A percentile compares a stretch with the other conserved stretches of the same genome.
Conservation (phyloP, 345 rosid species). For the Camelina laxa region DNA sequence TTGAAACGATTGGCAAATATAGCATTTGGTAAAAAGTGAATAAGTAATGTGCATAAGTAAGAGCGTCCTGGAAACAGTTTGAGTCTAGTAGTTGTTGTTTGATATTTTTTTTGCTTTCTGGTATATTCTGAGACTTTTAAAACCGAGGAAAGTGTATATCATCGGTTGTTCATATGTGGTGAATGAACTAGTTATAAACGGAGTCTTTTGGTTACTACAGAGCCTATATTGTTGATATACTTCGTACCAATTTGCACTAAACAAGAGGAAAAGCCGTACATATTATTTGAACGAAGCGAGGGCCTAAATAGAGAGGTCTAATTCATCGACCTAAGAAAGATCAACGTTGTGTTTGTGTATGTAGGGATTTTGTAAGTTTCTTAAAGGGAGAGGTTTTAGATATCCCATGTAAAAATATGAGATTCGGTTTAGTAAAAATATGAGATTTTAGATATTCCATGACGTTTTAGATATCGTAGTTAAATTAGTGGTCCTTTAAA, state of each 20-base stretch:
- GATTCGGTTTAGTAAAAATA: too few relatives aligned
- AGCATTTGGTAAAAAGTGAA: constrained; percentile 34
- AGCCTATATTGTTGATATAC: neutral
- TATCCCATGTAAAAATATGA: neutral
- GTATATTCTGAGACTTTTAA: constrained; percentile 4
- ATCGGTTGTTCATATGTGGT: constrained; percentile 2
- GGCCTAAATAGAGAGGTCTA: neutral
- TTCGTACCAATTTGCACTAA: neutral
- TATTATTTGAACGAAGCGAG: neutral
- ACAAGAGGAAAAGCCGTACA: neutral
- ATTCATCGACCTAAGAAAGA: neutral
- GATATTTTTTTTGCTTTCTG: constrained; percentile 26
- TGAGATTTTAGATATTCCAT: too few relatives aligned
- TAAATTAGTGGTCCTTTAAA: too few relatives aligned
- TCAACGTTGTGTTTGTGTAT: neutral
- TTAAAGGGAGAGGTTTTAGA: neutral
- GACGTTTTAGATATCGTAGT: too few relatives aligned
- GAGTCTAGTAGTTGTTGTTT: constrained; percentile 20
- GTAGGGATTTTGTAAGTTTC: neutral
- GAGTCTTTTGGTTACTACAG: constrained; percentile 30
- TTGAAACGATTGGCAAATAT: constrained; percentile 28
- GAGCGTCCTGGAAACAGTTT: constrained; percentile 11
- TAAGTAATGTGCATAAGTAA: constrained; percentile 34
- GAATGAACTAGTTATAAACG: neutral
- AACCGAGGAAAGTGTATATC: neutral